These are phyloP conservation scores for Infundibulicybe gibba DNA, from an alignment of 768 basidiomycete genomes.

Conservation along the genomic window DNA sequence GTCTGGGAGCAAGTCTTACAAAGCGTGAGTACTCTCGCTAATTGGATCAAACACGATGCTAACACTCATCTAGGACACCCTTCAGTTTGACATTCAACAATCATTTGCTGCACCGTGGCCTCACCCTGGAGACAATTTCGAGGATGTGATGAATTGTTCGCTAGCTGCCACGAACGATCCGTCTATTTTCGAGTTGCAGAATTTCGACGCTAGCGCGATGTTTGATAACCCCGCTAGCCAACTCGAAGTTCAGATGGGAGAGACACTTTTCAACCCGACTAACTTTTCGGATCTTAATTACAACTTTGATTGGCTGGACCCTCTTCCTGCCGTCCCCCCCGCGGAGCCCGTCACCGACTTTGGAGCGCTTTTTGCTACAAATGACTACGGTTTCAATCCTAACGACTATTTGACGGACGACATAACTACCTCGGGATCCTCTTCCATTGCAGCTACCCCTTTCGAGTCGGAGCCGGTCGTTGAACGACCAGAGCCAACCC, in stretches of 20 bases:
- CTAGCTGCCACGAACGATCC: slow-evolving; percentile 26
- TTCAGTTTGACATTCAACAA: no score
- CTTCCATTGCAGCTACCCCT: slow-evolving; percentile 5
- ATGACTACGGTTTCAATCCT: slow-evolving; percentile 20
- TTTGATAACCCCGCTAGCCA: slow-evolving; percentile 29
- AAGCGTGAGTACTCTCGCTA: background rate
- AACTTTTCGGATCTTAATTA: slow-evolving; percentile 5
- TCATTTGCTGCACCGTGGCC: background rate
- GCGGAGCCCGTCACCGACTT: slow-evolving; percentile 14
- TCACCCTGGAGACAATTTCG: slow-evolving; percentile 2
- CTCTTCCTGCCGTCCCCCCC: background rate
- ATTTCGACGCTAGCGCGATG: slow-evolving; percentile 26
- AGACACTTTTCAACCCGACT: slow-evolving; percentile 3
- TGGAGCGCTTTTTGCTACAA: slow-evolving; percentile 12
- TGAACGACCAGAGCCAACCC: slow-evolving; percentile 14
- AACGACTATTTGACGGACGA: background rate
- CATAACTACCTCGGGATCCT: slow-evolving; percentile 3
- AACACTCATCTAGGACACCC: no score
- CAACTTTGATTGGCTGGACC: background rate
- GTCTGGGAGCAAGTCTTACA: background rate
- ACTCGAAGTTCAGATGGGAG: slow-evolving; percentile 32
- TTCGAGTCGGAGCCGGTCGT: slow-evolving; percentile 8
- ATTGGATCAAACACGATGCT: background rate
- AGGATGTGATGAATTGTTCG: slow-evolving; percentile 23
- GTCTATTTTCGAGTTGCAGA: slow-evolving; percentile 29